Evolutionary conservation across 345 rosid genomes (phyloP).

Genomic region (Reutealis trisperma): DNA sequence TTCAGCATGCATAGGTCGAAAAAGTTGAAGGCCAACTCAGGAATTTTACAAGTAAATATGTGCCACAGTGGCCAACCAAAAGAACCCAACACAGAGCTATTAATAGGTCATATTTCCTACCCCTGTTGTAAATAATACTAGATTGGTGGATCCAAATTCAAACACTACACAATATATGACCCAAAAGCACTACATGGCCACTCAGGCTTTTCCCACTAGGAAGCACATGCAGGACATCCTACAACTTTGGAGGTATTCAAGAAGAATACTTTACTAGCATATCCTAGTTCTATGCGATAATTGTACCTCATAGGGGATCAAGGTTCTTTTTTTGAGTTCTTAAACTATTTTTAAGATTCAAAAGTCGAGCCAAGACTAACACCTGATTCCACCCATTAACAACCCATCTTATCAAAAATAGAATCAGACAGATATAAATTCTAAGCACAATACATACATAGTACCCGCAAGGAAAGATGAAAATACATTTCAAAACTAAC

Average conservation of each 20-base stretch:
- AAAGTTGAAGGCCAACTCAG: neutral
- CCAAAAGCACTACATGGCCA: neutral
- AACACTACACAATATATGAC: neutral
- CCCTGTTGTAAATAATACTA: neutral
- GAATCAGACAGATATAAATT: neutral
- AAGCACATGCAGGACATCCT: neutral
- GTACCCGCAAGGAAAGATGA: neutral
- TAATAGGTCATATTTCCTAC: neutral
- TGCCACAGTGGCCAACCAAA: neutral
- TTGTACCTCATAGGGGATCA: neutral
- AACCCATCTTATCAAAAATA: neutral
- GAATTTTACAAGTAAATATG: neutral
- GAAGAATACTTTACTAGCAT: neutral
- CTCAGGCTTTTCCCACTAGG: neutral
- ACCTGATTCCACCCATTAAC: neutral
- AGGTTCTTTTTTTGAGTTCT: neutral
- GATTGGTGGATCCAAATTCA: neutral
- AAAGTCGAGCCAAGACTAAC: neutral
- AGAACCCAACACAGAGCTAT: neutral
- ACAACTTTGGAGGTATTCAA: neutral
- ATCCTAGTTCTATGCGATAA: neutral
- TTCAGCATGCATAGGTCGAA: neutral
- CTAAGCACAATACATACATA: neutral
- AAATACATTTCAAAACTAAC: constrained; percentile 38
- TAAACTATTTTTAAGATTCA: neutral